These are phyloP conservation scores for Tolypocladium inflatum DNA, from an alignment of 2,329 filamentous ascomycete genomes.

Conservation along the genomic window DNA sequence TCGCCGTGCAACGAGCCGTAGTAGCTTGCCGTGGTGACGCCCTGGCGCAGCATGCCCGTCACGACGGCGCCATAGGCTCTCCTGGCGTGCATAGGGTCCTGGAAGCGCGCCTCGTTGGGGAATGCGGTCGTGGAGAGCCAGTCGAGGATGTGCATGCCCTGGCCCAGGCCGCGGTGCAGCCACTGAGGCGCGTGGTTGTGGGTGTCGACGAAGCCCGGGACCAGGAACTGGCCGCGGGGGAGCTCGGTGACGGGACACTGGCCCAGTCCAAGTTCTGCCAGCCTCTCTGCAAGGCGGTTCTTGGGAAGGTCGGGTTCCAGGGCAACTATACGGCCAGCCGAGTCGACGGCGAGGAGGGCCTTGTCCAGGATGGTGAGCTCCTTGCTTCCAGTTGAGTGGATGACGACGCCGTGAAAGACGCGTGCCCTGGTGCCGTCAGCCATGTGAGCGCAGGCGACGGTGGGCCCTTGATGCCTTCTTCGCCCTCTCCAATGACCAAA, in stretches of 20 bases:
- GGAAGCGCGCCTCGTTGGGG: slow-evolving; percentile 52
- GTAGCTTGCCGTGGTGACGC: slow-evolving; percentile 52
- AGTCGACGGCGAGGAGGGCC: slow-evolving; percentile 21
- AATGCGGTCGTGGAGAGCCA: slow-evolving; percentile 59
- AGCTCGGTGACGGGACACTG: slow-evolving; percentile 15
- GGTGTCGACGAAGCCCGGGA: slow-evolving; percentile 55
- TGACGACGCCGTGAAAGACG: slow-evolving; percentile 29
- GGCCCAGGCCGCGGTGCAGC: slow-evolving; percentile 37
- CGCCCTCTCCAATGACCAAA: no score
- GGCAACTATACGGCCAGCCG: slow-evolving; percentile 13
- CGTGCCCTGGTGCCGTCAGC: background rate
- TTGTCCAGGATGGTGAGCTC: slow-evolving; percentile 28
- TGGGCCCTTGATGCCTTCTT: no score
- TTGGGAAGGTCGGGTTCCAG: slow-evolving; percentile 10
- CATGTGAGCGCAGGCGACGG: background rate
- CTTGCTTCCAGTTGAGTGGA: slow-evolving; percentile 26
- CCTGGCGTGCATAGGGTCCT: slow-evolving; percentile 41
- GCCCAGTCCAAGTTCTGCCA: slow-evolving; percentile 5
- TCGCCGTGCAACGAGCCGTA: slow-evolving; percentile 47
- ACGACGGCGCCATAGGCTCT: slow-evolving; percentile 43
- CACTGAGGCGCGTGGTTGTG: slow-evolving; percentile 59
- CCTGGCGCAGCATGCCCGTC: slow-evolving; percentile 49
- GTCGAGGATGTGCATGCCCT: slow-evolving; percentile 45
- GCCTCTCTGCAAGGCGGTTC: slow-evolving; percentile 5
- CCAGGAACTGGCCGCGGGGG: slow-evolving; percentile 37